These are phyloP conservation scores for Yamadazyma spencermartinsiae DNA, from an alignment of 1,139 yeast species.

Conservation along the genomic window DNA sequence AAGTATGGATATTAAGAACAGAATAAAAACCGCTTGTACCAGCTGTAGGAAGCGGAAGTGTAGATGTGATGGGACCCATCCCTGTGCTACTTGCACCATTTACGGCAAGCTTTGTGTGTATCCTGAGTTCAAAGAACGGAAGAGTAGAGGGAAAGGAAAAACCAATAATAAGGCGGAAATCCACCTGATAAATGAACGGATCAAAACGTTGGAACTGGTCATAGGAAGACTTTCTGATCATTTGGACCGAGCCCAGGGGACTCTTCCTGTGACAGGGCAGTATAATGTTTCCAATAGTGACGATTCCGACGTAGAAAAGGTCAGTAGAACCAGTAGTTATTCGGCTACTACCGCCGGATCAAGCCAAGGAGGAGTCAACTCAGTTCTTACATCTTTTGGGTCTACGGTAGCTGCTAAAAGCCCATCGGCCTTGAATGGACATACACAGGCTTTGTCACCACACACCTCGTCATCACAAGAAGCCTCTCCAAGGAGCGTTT, in stretches of 20 bases:
- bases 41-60: conserved; percentile 48
- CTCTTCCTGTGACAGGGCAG: too few species aligned
- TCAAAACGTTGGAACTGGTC: conserved; percentile 24
- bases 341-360: neutral
- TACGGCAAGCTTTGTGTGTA: conserved; percentile 21
- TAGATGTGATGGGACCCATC: conserved; percentile 48
- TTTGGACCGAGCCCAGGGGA: conserved; percentile 2
- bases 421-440: too few species aligned
- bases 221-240: conserved; percentile 17
- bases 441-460: too few species aligned
- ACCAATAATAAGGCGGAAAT: conserved; percentile 18
- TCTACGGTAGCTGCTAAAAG: too few species aligned
- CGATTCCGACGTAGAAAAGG: neutral
- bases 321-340: neutral
- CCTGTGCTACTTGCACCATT: conserved; percentile 43
- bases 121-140: conserved; percentile 17
- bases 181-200: conserved; percentile 15
- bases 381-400: neutral
- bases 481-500: too few species aligned
- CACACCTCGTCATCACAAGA: too few species aligned
- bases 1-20: conserved; percentile 5
- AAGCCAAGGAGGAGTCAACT: neutral
- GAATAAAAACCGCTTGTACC: conserved; percentile 54
- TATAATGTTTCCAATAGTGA: neutral
- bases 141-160: conserved; percentile 22